Conservation (phyloP, 805 yeast genomes). For the Saccharomycopsis selenospora region DNA sequence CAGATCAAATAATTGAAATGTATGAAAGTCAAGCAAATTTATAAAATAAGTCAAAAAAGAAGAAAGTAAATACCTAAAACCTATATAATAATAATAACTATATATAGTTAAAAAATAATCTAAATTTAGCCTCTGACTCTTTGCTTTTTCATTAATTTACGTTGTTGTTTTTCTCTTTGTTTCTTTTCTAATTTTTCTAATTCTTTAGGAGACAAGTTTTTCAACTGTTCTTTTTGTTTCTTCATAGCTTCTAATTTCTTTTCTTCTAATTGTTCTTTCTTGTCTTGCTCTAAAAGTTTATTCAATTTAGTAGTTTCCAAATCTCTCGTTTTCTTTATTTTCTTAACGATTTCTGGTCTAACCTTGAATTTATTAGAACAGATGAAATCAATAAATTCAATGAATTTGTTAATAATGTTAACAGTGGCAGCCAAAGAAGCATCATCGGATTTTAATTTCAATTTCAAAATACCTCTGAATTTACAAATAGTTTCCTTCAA, state of each 20-base stretch:
- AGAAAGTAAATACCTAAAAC: no score
- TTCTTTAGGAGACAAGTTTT: constrained; percentile 62
- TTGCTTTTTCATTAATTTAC: constrained; percentile 62
- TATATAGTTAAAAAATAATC: no score
- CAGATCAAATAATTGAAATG: constrained; percentile 78
- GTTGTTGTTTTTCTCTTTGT: constrained; percentile 73
- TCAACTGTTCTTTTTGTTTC: constrained; percentile 50
- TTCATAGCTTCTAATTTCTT: constrained; percentile 65
- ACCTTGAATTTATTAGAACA: constrained; percentile 46
- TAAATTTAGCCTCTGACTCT: constrained; percentile 33
- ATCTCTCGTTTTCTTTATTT: constrained; percentile 71
- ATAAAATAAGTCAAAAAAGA: no score
- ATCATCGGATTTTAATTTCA: constrained; percentile 43
- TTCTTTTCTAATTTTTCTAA: constrained; percentile 73
- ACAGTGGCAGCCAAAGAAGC: constrained; percentile 44
- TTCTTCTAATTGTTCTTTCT: constrained; percentile 61
- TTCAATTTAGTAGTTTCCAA: constrained; percentile 61
- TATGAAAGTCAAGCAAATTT: constrained; percentile 60
- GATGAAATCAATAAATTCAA: constrained; percentile 53
- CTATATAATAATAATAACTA: no score
- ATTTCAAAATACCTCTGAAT: constrained; percentile 46
- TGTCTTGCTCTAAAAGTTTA: constrained; percentile 57
- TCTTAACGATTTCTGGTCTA: constrained; percentile 70
- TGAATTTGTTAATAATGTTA: constrained; percentile 45
- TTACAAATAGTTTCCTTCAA: constrained; percentile 45